phyloP scores from a whole-genome alignment of 805 yeast species.

The Ogataea trehalophila region DNA sequence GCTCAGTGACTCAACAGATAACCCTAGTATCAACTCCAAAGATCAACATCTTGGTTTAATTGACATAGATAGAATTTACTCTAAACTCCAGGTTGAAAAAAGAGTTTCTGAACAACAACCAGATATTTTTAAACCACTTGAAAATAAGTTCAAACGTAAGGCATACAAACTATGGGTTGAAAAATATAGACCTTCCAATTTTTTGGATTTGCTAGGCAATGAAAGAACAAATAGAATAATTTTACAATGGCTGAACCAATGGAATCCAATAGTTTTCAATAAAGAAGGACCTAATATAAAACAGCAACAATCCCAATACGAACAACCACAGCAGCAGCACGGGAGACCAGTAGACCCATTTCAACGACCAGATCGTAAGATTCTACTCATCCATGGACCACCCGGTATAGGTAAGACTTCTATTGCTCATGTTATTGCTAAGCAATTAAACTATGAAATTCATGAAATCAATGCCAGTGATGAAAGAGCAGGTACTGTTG shows the following conservation, averaged over 20 bases:
- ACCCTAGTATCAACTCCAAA: background rate
- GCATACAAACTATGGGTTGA: constrained; percentile 44
- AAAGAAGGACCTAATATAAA: constrained; percentile 24
- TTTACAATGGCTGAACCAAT: constrained; percentile 59
- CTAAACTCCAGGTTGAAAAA: constrained; percentile 21
- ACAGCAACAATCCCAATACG: background rate
- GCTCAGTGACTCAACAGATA: background rate
- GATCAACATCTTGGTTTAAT: constrained; percentile 16
- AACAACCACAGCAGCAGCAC: constrained; percentile 6
- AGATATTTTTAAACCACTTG: constrained; percentile 5
- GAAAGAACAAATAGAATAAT: constrained; percentile 57
- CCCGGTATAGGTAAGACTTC: constrained; percentile 94
- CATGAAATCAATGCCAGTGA: constrained; percentile 86
- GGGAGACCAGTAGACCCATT: constrained; percentile 38
- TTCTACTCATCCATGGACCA: constrained; percentile 81
- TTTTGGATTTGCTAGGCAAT: constrained; percentile 65
- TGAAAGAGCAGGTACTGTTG: constrained; percentile 55
- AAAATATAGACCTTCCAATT: constrained; percentile 61
- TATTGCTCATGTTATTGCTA: constrained; percentile 78
- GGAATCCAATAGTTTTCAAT: constrained; percentile 58
- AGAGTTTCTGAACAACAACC: constrained; percentile 11
- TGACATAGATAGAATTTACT: constrained; percentile 20
- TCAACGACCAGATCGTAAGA: constrained; percentile 54
- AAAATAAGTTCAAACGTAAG: constrained; percentile 6
- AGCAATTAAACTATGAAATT: constrained; percentile 73